Evolutionary conservation across 192 early-diverging fungal species (phyloP).

Genomic region (Haplosporangium gracile): DNA sequence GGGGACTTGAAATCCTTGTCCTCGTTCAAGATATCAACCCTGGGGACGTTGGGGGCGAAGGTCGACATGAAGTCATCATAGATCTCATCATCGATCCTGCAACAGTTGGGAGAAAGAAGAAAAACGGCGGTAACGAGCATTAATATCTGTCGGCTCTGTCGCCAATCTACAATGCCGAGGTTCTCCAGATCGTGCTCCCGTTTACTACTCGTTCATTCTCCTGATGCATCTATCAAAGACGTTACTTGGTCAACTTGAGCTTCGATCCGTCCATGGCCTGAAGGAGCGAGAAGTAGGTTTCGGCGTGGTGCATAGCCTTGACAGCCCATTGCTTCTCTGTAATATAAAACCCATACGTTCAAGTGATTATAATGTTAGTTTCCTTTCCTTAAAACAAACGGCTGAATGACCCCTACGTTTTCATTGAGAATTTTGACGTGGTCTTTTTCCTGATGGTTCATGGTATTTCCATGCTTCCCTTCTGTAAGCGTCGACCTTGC

Average conservation of each 20-base stretch:
- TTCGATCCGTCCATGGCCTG: slow-evolving; percentile 75
- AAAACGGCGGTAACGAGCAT: slow-evolving; percentile 5
- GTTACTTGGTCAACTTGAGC: slow-evolving; percentile 84
- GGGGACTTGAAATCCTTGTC: slow-evolving; percentile 84
- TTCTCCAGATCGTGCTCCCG: neutral
- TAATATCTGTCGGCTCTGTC: neutral
- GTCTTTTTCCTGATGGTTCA: neutral
- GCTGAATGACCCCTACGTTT: neutral
- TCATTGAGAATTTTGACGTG: neutral
- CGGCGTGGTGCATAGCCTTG: slow-evolving; percentile 95
- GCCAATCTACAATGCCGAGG: neutral
- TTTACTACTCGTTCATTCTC: neutral
- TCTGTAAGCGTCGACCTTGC: neutral
- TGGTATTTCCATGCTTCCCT: neutral
- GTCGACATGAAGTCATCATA: slow-evolving; percentile 79
- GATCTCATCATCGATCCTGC: slow-evolving; percentile 87
- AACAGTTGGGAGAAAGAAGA: neutral
- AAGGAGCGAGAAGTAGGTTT: slow-evolving; percentile 92
- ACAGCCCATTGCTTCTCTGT: slow-evolving; percentile 97
- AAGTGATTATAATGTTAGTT: neutral
- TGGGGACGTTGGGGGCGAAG: slow-evolving; percentile 73
- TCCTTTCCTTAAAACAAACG: neutral
- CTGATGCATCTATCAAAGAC: no score
- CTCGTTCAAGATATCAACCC: slow-evolving; percentile 83
- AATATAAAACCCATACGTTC: slow-evolving; percentile 47